These are phyloP conservation scores for Pseudogymnoascus sp. DNA, from an alignment of 2,329 filamentous ascomycete species.

Conservation along the genomic window DNA sequence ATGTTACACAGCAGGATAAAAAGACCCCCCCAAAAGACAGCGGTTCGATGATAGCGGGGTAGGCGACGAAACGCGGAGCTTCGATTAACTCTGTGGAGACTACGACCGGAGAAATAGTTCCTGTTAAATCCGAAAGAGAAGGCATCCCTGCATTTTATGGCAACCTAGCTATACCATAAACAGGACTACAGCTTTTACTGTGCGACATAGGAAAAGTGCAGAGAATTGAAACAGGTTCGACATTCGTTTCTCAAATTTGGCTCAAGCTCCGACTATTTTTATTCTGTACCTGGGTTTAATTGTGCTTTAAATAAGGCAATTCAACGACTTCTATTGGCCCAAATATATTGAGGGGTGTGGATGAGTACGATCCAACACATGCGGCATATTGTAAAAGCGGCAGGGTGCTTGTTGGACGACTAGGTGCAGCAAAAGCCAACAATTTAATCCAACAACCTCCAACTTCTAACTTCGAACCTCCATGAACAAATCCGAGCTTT, in stretches of 20 bases:
- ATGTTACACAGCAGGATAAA: not conserved
- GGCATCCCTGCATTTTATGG: not conserved
- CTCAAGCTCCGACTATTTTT: not conserved
- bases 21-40: not conserved
- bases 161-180: not conserved
- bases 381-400: constrained; percentile 23
- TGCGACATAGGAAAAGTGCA: not conserved
- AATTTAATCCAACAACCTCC: not conserved
- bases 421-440: too few species aligned
- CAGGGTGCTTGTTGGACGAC: not conserved
- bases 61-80: not conserved
- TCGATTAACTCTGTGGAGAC: too few species aligned
- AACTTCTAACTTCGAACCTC: not conserved
- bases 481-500: not conserved
- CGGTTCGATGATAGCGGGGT: not conserved
- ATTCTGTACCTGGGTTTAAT: not conserved
- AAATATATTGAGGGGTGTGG: constrained; percentile 17
- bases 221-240: not conserved
- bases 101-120: too few species aligned
- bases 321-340: constrained; percentile 16
- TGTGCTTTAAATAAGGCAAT: not conserved
- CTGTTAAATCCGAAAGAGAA: too few species aligned
- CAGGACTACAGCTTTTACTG: not conserved
- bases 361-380: constrained; percentile 24
- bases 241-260: not conserved